Conservation (phyloP, 306 rosid genomes). For the Casuarina cunninghamiana region DNA sequence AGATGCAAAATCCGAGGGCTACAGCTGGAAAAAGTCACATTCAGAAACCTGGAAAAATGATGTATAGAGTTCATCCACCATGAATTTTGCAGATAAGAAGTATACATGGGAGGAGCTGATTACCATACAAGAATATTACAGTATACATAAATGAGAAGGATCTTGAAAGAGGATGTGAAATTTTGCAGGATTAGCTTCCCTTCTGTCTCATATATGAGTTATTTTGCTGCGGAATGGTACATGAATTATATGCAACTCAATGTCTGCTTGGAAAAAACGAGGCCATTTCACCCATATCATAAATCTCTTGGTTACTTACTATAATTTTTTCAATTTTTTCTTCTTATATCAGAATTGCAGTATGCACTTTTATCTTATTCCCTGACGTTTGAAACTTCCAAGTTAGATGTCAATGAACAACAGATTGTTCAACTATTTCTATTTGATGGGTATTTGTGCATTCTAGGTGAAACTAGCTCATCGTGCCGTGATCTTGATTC, state of each 20-base stretch:
- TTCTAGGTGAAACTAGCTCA: background rate
- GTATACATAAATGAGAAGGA: constrained; percentile 49
- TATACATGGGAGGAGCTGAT: constrained; percentile 62
- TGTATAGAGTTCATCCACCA: constrained; percentile 74
- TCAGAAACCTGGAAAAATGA: constrained; percentile 51
- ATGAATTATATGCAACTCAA: constrained; percentile 38
- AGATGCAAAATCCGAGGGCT: constrained; percentile 77
- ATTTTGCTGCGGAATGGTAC: constrained; percentile 26
- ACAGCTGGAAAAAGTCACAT: constrained; percentile 66
- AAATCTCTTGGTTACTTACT: constrained; percentile 15
- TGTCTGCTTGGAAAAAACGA: constrained; percentile 24
- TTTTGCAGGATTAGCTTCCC: constrained; percentile 70
- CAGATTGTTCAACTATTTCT: background rate
- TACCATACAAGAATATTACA: constrained; percentile 46
- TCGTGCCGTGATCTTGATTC: background rate
- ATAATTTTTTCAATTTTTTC: background rate
- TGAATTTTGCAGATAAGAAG: constrained; percentile 79
- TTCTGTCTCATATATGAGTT: constrained; percentile 38
- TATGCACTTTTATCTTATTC: background rate
- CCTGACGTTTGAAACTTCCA: background rate
- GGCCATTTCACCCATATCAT: constrained; percentile 28
- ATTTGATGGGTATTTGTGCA: background rate
- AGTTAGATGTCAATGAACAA: background rate
- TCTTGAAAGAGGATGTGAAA: constrained; percentile 55
- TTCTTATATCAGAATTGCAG: background rate